These are phyloP conservation scores for Fusarium burgessii DNA, from an alignment of 2,329 filamentous ascomycete genomes.

Conservation along the genomic window DNA sequence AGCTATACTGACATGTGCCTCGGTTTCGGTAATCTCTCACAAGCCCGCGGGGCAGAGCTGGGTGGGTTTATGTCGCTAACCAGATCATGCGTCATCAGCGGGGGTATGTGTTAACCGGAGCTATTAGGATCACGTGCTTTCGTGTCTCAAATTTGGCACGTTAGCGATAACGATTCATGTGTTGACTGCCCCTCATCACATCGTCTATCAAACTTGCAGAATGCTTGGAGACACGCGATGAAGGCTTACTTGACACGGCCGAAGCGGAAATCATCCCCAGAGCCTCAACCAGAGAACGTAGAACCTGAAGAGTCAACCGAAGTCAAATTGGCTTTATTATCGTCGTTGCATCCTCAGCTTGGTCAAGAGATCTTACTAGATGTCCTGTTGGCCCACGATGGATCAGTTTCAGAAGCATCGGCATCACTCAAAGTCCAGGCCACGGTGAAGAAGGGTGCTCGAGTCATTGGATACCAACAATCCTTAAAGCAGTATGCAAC, in stretches of 20 bases:
- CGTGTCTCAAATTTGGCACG: conserved; percentile 30
- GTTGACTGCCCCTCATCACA: not conserved
- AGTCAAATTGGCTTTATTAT: conserved; percentile 85
- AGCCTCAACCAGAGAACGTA: conserved; percentile 44
- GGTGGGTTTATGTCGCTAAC: conserved; percentile 34
- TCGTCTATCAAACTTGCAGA: not conserved
- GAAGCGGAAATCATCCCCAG: conserved; percentile 61
- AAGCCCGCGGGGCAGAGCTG: conserved; percentile 40
- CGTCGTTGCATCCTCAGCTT: conserved; percentile 77
- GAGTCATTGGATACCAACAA: conserved; percentile 67
- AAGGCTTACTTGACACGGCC: conserved; percentile 67
- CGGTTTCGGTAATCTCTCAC: conserved; percentile 51
- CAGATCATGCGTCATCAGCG: conserved; percentile 22
- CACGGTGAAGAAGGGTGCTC: conserved; percentile 50
- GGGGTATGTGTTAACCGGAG: conserved; percentile 34
- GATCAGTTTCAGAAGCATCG: conserved; percentile 76
- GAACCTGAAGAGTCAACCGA: conserved; percentile 84
- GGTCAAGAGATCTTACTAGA: conserved; percentile 80
- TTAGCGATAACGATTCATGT: conserved; percentile 10
- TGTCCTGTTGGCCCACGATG: conserved; percentile 80
- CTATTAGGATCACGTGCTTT: conserved; percentile 43
- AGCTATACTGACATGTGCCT: conserved; percentile 51
- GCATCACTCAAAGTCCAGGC: conserved; percentile 60
- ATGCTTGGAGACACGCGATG: conserved; percentile 51
- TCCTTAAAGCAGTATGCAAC: conserved; percentile 68